Evolutionary conservation across 805 yeast genomes (phyloP).

Genomic region (Candida orba): DNA sequence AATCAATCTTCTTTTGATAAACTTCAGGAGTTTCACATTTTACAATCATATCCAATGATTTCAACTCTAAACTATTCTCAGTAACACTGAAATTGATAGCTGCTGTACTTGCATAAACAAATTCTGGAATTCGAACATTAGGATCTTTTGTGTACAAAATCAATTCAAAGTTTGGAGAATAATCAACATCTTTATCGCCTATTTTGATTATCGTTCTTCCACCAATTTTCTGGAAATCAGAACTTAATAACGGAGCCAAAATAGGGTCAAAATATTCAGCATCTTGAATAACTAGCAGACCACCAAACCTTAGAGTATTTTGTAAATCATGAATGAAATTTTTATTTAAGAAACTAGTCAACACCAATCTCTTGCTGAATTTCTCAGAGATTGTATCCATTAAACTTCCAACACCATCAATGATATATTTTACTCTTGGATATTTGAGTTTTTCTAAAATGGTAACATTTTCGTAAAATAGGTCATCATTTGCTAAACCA

Average conservation of each 20-base stretch:
- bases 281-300: constrained; percentile 61
- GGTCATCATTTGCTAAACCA: constrained; percentile 52
- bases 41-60: constrained; percentile 52
- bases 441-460: constrained; percentile 33
- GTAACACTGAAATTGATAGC: constrained; percentile 71
- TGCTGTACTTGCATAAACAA: constrained; percentile 54
- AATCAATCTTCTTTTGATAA: constrained; percentile 46
- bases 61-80: constrained; percentile 53
- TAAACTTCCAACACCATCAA: constrained; percentile 63
- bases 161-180: constrained; percentile 55
- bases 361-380: constrained; percentile 30
- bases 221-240: constrained; percentile 58
- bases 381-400: constrained; percentile 32
- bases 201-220: constrained; percentile 58
- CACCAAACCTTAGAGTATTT: constrained; percentile 81
- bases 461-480: constrained; percentile 56
- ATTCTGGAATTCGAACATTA: constrained; percentile 37
- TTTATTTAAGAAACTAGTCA: constrained; percentile 67
- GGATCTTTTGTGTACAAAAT: constrained; percentile 58
- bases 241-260: constrained; percentile 51
- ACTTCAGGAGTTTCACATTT: constrained; percentile 56
- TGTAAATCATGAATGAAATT: constrained; percentile 64
- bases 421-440: constrained; percentile 43
- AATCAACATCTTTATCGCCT: constrained; percentile 60
- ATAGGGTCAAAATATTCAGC: constrained; percentile 79